Evolutionary conservation across 768 basidiomycete genomes (phyloP).

Genomic region (Lactifluus piperatus): DNA sequence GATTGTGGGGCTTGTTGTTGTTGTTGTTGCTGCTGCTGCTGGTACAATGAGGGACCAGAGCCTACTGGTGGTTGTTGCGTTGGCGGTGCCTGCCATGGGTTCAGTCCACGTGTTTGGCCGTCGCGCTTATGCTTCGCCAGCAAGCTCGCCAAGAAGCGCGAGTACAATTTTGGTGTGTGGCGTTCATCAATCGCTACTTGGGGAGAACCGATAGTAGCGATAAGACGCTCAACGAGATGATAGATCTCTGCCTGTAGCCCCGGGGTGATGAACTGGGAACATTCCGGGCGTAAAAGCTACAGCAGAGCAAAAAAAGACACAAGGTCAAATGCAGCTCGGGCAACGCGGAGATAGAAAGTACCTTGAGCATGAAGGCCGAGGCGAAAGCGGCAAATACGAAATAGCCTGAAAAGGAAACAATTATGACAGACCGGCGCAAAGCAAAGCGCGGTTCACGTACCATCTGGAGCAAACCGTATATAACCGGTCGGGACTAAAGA

Average conservation of each 20-base stretch:
- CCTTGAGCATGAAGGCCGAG: conserved; percentile 76
- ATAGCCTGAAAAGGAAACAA: conserved; percentile 3
- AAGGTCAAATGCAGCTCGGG: background rate
- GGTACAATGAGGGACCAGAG: background rate
- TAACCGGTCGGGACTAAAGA: conserved; percentile 21
- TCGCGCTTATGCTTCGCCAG: conserved; percentile 40
- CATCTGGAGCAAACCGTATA: conserved; percentile 25
- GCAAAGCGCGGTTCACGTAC: conserved; percentile 3
- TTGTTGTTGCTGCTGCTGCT: background rate
- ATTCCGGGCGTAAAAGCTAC: conserved; percentile 73
- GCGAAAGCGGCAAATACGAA: conserved; percentile 35
- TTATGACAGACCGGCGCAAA: background rate
- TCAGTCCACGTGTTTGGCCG: conserved; percentile 12
- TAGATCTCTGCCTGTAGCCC: conserved; percentile 58
- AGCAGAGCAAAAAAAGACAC: background rate
- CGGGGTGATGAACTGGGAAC: conserved; percentile 46
- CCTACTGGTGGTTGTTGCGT: conserved; percentile 3
- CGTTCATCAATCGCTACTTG: conserved; percentile 73
- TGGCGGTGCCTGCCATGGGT: conserved; percentile 14
- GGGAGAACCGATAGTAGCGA: conserved; percentile 57
- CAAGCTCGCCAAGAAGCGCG: conserved; percentile 67
- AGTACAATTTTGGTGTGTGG: conserved; percentile 73
- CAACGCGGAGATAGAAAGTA: conserved; percentile 20
- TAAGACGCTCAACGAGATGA: conserved; percentile 51
- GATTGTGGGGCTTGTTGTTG: background rate